Conservation (phyloP, 345 rosid species). For the Kandelia obovata region DNA sequence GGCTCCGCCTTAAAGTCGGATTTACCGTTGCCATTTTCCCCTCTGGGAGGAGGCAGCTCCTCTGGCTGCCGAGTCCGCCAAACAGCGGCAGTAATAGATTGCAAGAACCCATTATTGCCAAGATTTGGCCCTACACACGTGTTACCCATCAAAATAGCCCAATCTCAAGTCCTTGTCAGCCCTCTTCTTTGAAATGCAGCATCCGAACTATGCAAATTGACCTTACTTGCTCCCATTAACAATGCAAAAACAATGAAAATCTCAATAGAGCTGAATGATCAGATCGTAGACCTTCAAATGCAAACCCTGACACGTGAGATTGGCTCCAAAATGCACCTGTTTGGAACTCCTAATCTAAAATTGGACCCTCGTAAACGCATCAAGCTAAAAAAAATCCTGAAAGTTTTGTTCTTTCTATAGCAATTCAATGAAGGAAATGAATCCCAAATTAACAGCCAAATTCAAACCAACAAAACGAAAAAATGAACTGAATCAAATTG, state of each 20-base stretch:
- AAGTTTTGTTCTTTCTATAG: background rate
- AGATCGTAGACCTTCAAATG: background rate
- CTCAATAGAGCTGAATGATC: background rate
- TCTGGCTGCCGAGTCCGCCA: constrained; percentile 61
- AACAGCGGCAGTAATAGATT: constrained; percentile 65
- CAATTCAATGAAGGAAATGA: background rate
- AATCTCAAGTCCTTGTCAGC: constrained; percentile 27
- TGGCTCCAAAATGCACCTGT: constrained; percentile 11
- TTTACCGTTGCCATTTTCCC: constrained; percentile 24
- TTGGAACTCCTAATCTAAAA: constrained; percentile 7
- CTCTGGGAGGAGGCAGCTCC: constrained; percentile 42
- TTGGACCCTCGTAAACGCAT: constrained; percentile 3
- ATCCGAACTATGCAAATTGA: constrained; percentile 15
- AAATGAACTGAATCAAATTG: too few relatives aligned
- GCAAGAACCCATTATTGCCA: constrained; percentile 60
- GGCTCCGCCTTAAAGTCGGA: constrained; percentile 18
- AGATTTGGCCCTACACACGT: constrained; percentile 81
- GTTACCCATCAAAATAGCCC: constrained; percentile 65
- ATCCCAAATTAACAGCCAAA: too few relatives aligned
- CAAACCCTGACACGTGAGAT: background rate
- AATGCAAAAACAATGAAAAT: background rate
- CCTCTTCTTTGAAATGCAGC: constrained; percentile 12
- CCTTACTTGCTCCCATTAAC: constrained; percentile 21
- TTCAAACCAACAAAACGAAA: too few relatives aligned
- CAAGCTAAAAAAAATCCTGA: background rate